Evolutionary conservation across 1,284 basidiomycete species (phyloP).

Genomic region (Psilocybe mexicana): DNA sequence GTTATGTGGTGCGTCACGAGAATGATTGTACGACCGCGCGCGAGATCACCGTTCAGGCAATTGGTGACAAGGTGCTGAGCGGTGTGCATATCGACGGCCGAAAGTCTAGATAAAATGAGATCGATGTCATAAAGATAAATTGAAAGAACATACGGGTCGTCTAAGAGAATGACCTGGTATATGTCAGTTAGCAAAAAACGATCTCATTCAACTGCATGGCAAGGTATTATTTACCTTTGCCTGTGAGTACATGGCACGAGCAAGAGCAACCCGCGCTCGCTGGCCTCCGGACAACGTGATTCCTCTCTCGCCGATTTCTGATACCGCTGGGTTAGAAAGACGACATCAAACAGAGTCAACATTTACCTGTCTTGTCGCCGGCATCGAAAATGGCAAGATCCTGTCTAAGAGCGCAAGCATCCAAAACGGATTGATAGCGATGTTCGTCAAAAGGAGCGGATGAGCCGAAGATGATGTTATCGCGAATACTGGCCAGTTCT

Average conservation of each 20-base stretch:
- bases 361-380: constrained; percentile 75
- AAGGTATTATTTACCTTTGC: constrained; percentile 45
- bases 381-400: constrained; percentile 80
- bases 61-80: constrained; percentile 71
- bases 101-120: constrained; percentile 49
- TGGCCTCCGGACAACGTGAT: constrained; percentile 80
- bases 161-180: constrained; percentile 60
- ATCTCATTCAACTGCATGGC: neutral
- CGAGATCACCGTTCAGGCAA: constrained; percentile 64
- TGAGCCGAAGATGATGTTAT: constrained; percentile 83
- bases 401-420: constrained; percentile 76
- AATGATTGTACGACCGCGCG: constrained; percentile 70
- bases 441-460: constrained; percentile 62
- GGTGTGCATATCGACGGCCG: constrained; percentile 89
- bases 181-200: constrained; percentile 5
- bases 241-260: constrained; percentile 64
- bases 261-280: constrained; percentile 73
- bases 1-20: constrained; percentile 88
- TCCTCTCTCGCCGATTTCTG: constrained; percentile 81
- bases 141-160: constrained; percentile 65
- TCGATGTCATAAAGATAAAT: neutral
- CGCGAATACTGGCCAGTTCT: constrained; percentile 75
- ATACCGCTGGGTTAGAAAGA: constrained; percentile 1
- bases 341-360: neutral
- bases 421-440: constrained; percentile 73